phyloP scores from a whole-genome alignment of 306 rosid genomes.

The cucumber (Cucumis sativus) region DNA sequence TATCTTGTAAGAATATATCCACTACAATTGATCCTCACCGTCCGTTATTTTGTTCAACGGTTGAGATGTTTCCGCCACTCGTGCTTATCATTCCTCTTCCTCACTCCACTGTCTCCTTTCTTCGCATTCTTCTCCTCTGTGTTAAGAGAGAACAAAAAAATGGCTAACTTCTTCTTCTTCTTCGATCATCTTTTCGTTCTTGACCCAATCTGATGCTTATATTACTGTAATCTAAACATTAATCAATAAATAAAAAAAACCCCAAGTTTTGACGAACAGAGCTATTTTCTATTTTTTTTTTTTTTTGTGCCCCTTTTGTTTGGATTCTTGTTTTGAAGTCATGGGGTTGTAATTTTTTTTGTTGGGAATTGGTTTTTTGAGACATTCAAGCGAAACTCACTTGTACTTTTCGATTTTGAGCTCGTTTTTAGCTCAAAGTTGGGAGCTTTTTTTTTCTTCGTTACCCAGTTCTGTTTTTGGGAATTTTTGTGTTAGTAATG shows the following conservation, averaged over 20 bases:
- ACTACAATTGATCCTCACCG: conserved; percentile 22
- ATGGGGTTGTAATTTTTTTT: background rate
- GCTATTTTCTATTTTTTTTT: background rate
- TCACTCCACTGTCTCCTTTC: conserved; percentile 22
- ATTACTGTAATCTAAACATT: conserved; percentile 5
- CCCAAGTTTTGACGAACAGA: conserved; percentile 7
- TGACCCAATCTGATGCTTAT: conserved; percentile 23
- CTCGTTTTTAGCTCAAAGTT: conserved; percentile 27
- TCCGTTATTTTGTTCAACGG: conserved; percentile 24
- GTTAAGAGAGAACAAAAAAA: conserved; percentile 13
- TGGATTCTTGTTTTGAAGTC: background rate
- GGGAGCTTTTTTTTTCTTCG: conserved; percentile 21
- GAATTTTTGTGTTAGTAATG: conserved; percentile 18
- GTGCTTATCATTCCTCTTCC: conserved; percentile 54
- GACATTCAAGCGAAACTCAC: conserved; percentile 10
- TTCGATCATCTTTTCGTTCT: conserved; percentile 12
- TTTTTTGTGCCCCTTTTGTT: background rate
- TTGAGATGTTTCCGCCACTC: conserved; percentile 9
- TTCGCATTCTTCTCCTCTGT: conserved; percentile 7
- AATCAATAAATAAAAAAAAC: background rate
- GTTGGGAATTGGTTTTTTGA: background rate
- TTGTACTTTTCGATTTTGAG: conserved; percentile 10
- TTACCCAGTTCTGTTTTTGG: background rate
- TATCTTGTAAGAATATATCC: conserved; percentile 27
- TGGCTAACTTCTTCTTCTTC: conserved; percentile 23